These are phyloP conservation scores for Exserohilum rostratum DNA, from an alignment of 2,329 filamentous ascomycete genomes.

Conservation along the genomic window DNA sequence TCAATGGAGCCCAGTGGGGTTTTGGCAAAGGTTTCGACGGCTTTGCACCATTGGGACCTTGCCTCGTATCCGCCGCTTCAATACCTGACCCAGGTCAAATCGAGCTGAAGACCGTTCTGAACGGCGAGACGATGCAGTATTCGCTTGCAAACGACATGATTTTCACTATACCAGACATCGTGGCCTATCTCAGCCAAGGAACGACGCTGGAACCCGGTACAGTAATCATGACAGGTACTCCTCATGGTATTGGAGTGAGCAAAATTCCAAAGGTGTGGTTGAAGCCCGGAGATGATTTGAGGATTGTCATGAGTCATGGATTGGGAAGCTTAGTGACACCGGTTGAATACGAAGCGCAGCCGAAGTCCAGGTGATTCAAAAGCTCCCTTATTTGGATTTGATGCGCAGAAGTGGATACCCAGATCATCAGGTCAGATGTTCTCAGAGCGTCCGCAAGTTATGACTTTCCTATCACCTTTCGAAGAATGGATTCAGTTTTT, in stretches of 20 bases:
- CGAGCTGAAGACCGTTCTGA: conserved; percentile 51
- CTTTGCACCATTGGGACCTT: conserved; percentile 58
- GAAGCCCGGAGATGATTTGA: conserved; percentile 49
- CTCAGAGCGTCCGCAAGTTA: background rate
- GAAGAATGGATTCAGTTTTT: no score
- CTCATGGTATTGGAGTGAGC: conserved; percentile 52
- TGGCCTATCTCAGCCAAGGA: conserved; percentile 52
- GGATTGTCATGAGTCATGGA: conserved; percentile 44
- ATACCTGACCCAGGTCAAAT: conserved; percentile 51
- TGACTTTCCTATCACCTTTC: no score
- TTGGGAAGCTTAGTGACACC: conserved; percentile 24
- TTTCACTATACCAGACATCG: conserved; percentile 51
- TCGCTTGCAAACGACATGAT: conserved; percentile 52
- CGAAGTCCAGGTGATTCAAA: background rate
- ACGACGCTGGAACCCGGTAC: conserved; percentile 50
- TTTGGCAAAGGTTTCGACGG: conserved; percentile 62
- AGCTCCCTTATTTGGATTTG: background rate
- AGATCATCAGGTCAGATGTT: background rate
- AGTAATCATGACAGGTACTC: conserved; percentile 56
- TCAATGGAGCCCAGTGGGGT: conserved; percentile 54
- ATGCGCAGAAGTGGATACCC: no score
- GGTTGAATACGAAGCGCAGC: conserved; percentile 20
- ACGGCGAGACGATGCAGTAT: conserved; percentile 54
- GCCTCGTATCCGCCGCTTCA: conserved; percentile 49
- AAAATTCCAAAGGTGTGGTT: conserved; percentile 50